Evolutionary conservation across 441 rosid genomes (phyloP).

Genomic region (Manihot esculenta): DNA sequence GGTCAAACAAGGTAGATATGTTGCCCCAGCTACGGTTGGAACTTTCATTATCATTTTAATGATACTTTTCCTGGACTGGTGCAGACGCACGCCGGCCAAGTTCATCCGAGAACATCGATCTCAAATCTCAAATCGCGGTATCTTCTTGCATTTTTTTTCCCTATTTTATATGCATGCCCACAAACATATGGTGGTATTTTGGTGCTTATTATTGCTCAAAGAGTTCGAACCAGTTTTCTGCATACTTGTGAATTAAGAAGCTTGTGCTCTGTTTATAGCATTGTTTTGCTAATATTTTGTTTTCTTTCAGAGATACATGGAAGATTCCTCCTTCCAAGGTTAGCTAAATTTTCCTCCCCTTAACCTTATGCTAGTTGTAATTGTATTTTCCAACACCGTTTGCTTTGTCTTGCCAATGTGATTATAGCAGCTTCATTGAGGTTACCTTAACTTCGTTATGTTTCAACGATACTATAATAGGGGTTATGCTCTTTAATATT

Average conservation of each 20-base stretch:
- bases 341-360: slow-evolving; percentile 7
- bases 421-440: background rate
- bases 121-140: slow-evolving; percentile 81
- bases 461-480: background rate
- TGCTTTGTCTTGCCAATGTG: background rate
- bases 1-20: slow-evolving; percentile 46
- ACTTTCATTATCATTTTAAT: slow-evolving; percentile 11
- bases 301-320: slow-evolving; percentile 68
- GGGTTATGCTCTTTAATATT: background rate
- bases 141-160: slow-evolving; percentile 3
- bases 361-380: slow-evolving; percentile 4
- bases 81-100: slow-evolving; percentile 38
- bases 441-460: background rate
- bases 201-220: background rate
- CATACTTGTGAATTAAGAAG: background rate
- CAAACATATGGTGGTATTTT: background rate
- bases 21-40: slow-evolving; percentile 11
- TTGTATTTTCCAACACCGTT: background rate
- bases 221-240: slow-evolving; percentile 9
- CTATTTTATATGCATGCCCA: background rate
- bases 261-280: background rate
- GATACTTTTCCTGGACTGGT: slow-evolving; percentile 27
- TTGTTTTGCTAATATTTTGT: slow-evolving; percentile 17
- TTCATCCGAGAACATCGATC: slow-evolving; percentile 39
- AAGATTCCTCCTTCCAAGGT: slow-evolving; percentile 86